Evolutionary conservation across 768 basidiomycete species (phyloP).

Genomic region (Kwoniella newhampshirensis): DNA sequence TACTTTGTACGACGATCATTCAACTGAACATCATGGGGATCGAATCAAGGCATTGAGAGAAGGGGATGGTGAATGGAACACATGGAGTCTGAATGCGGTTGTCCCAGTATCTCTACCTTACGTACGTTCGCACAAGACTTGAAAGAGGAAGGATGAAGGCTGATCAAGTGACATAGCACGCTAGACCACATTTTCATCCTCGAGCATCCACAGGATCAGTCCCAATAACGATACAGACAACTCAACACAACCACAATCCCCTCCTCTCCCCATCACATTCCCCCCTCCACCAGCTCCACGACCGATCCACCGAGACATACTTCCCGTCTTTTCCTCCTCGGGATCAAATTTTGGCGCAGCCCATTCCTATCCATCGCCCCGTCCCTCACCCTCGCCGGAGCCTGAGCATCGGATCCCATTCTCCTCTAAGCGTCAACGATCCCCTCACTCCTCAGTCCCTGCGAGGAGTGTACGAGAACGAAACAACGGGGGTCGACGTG

Average conservation of each 20-base stretch:
- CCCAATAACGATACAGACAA: too few relatives aligned
- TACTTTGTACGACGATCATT: background rate
- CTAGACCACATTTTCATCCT: constrained; percentile 18
- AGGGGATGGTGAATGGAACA: constrained; percentile 19
- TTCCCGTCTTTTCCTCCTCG: too few relatives aligned
- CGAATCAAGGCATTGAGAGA: constrained; percentile 12
- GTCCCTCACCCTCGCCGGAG: constrained; percentile 7
- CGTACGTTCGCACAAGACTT: constrained; percentile 11
- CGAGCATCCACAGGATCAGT: constrained; percentile 15
- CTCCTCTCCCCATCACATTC: constrained; percentile 17
- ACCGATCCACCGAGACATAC: too few relatives aligned
- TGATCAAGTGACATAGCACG: constrained; percentile 9
- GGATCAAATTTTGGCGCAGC: background rate
- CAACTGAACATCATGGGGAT: constrained; percentile 15
- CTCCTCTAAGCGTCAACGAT: constrained; percentile 15
- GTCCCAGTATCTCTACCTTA: constrained; percentile 17
- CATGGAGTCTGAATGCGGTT: constrained; percentile 15
- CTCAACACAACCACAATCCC: constrained; percentile 15
- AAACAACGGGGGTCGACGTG: background rate
- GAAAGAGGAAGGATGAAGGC: background rate
- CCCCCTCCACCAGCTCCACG: background rate
- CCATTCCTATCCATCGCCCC: constrained; percentile 2
- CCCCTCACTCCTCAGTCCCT: constrained; percentile 15
- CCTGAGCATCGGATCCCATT: constrained; percentile 14
- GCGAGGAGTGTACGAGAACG: background rate